These are phyloP conservation scores for Kodamaea derodonti DNA, from an alignment of 1,139 yeast genomes.

Conservation along the genomic window DNA sequence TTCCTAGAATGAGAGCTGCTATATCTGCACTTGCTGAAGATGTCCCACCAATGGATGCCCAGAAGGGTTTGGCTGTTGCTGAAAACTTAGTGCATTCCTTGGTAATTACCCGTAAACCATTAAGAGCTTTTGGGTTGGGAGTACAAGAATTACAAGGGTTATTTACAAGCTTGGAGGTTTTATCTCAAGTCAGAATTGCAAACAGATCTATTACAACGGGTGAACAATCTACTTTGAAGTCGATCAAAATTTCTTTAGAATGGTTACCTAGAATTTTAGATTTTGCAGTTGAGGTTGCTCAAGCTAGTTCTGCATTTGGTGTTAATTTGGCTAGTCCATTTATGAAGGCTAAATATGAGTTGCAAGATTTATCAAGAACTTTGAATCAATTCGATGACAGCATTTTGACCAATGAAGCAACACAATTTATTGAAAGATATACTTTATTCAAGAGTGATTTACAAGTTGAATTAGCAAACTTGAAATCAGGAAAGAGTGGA, in stretches of 20 bases:
- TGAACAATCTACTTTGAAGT: constrained; percentile 10
- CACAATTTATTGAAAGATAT: constrained; percentile 20
- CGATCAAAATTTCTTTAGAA: constrained; percentile 15
- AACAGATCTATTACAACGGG: constrained; percentile 13
- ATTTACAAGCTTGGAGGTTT: constrained; percentile 14
- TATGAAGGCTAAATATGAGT: constrained; percentile 17
- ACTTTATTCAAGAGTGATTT: constrained; percentile 16
- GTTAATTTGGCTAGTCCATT: constrained; percentile 12
- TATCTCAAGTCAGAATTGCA: constrained; percentile 15
- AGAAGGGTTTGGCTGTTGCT: constrained; percentile 72
- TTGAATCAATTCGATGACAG: constrained; percentile 10
- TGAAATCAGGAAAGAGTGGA: constrained; percentile 21
- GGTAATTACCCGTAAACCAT: constrained; percentile 47
- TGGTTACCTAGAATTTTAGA: constrained; percentile 53
- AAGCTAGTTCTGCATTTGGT: constrained; percentile 12
- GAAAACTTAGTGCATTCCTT: constrained; percentile 65
- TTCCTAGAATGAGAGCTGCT: constrained; percentile 74
- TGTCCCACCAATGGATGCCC: constrained; percentile 70
- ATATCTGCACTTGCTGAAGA: constrained; percentile 64
- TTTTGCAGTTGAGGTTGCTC: constrained; percentile 37
- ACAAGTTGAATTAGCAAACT: constrained; percentile 15
- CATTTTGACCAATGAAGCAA: constrained; percentile 14
- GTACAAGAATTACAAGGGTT: constrained; percentile 10
- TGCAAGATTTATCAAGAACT: constrained; percentile 12
- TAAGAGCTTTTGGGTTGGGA: constrained; percentile 28